Evolutionary conservation across 2,329 filamentous ascomycete genomes (phyloP).

Genomic region (Ophiostoma ips): DNA sequence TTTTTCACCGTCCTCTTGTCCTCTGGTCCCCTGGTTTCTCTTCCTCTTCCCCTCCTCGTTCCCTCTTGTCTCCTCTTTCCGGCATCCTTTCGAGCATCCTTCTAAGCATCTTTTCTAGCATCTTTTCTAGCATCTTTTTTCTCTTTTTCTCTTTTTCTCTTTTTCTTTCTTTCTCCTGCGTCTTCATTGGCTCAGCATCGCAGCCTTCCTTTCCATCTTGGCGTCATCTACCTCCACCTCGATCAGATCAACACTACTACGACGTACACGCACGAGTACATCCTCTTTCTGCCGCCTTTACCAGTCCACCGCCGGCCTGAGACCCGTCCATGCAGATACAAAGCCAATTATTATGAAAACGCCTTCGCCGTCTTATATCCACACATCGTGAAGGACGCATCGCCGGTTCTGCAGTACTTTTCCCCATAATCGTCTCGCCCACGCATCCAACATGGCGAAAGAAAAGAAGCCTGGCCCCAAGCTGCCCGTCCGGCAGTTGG

Average conservation of each 20-base stretch:
- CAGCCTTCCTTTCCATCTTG: background rate
- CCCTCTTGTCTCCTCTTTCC: background rate
- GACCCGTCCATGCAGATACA: no score
- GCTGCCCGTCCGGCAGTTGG: conserved; percentile 62
- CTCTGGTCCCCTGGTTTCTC: background rate
- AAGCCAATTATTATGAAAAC: no score
- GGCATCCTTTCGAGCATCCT: background rate
- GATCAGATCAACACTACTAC: no score
- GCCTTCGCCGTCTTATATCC: no score
- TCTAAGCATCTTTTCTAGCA: background rate
- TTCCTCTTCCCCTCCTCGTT: background rate
- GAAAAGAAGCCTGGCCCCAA: conserved; percentile 31
- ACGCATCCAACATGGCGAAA: conserved; percentile 12
- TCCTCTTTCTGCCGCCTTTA: no score
- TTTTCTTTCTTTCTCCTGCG: background rate
- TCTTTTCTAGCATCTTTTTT: background rate
- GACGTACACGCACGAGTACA: no score
- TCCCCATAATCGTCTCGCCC: background rate
- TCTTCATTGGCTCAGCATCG: no score
- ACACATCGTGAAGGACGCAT: no score
- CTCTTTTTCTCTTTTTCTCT: background rate
- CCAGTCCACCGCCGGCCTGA: no score
- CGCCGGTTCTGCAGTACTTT: background rate
- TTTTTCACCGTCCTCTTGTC: background rate
- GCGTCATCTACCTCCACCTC: background rate